Evolutionary conservation across 345 rosid genomes (phyloP).

Genomic region (Euclidium syriacum): DNA sequence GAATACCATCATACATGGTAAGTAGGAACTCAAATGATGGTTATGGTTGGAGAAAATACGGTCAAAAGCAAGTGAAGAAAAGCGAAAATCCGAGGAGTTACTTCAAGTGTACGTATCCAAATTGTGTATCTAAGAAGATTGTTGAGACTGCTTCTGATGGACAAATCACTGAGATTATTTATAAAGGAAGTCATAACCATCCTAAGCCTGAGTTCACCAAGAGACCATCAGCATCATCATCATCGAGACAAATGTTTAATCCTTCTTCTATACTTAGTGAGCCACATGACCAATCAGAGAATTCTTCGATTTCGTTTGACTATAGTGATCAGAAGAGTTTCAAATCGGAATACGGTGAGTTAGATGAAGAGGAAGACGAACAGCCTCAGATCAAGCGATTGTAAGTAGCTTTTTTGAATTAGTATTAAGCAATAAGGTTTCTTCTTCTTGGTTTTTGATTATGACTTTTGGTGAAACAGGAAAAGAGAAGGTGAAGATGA

Average conservation of each 20-base stretch:
- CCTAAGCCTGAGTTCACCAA: constrained; percentile 85
- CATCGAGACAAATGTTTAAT: constrained; percentile 31
- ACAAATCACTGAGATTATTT: constrained; percentile 91
- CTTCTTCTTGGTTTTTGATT: background rate
- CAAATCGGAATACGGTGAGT: constrained; percentile 50
- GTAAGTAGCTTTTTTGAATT: constrained; percentile 41
- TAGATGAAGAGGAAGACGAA: constrained; percentile 70
- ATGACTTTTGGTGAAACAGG: constrained; percentile 38
- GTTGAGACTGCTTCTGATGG: constrained; percentile 88
- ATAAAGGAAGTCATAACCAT: constrained; percentile 91
- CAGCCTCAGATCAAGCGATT: constrained; percentile 77
- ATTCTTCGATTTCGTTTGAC: constrained; percentile 70
- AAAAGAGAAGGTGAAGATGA: constrained; percentile 71
- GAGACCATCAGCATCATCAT: constrained; percentile 50
- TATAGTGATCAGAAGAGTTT: constrained; percentile 63
- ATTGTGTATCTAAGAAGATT: constrained; percentile 88
- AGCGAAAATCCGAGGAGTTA: constrained; percentile 96
- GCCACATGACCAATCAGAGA: constrained; percentile 60
- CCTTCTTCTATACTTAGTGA: constrained; percentile 32
- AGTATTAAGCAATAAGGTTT: background rate
- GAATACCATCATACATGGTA: constrained; percentile 35
- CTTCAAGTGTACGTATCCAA: constrained; percentile 90
- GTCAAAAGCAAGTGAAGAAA: constrained; percentile 93
- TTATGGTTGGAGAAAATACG: constrained; percentile 94
- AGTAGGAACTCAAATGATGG: constrained; percentile 79